Base-by-base conservation (phyloP, 2,329 filamentous ascomycete species). In the Zymoseptoria crescenta region DNA sequence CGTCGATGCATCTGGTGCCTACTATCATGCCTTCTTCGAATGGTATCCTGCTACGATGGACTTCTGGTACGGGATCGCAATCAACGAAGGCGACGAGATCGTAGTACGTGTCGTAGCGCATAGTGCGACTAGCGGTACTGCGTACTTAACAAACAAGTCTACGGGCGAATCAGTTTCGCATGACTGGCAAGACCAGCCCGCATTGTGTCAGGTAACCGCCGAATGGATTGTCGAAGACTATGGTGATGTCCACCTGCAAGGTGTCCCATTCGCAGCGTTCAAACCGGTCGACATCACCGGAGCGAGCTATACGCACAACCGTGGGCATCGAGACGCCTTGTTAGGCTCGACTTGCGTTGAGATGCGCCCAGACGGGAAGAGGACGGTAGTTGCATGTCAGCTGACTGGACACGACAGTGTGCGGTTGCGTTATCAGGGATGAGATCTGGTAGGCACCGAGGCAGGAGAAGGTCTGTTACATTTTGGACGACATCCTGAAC, bases 181-280 rank as follows among this genome's bases (percentile, higher is more conserved):
- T 72, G 76, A 73, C 4, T 79, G 85, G 69, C 73, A 66, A 49
- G 74, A 73, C 55, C 73, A 80, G 54, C 70, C 70, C 6, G 16
- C 67, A n/a, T 76, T 85, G 16, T 81, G 78, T 65, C 75, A 81
- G 65, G 78, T 78, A 65, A 83, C 84, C 62, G 83, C 81, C 10
- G 83, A 85, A 68, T 86, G 82, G 82, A 84, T 85, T 64, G 81
- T 85, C 16, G 82, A 85, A 73, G 80, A 81, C 59, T 82, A n/a
- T n/a, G n/a, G n/a, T n/a, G n/a, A n/a, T n/a, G n/a, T n/a, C n/a
- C n/a, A n/a, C n/a, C n/a, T n/a, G n/a, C 79, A 62, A 70, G 76
- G 60, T 54, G 77, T 82, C 4, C 64, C 74, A 0, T 72, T 82
- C 55, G 77, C 74, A 41, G 67, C 81, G 67, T 82, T 82, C 51